Evolutionary conservation across 495 filamentous ascomycete species (phyloP), one percentile per base, ranked within the genome.

Genomic region (Rhypophila decipiens): DNA sequence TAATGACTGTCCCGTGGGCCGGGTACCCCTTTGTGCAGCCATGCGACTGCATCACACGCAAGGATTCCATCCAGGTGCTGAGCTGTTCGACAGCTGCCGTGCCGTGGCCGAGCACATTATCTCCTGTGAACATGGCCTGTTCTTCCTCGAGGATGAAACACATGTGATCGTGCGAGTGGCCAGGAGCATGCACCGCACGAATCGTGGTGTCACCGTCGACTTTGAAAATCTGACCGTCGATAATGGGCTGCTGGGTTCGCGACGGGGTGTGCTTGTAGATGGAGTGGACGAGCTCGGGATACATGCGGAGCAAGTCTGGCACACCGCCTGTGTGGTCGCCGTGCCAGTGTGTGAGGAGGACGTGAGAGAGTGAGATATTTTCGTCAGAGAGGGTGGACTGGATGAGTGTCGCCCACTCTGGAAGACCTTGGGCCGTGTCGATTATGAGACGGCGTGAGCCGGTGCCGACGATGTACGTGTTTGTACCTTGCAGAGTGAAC

Each of bases 31-130:
- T 69, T 1, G 78, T 79, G 5, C 48, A 51, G 46, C 82, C 78
- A 21, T 73, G 65, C 20, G 65, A 55, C 43, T 69, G 64, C 85
- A 94, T 89, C 23, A 65, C 64, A 42, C 78, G 62, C 12, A 95
- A 65, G 37, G 76, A 83, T n/a, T 53, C 50, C 49, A 93, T 69
- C 58, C 93, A 95, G 0, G 65, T 66, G 2, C 64, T 59, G 1
- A 91, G 70, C 46, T 90, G 79, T 64, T 89, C 83, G 57, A 90
- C 90, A 2, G 90, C 87, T 9, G 84, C 78, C 1, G 86, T 90
- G 1, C 88, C 88, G 49, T 93, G 86, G 2, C 88, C 88, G 3
- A 95, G 74, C 15, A 95, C 83, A 57, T 88, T 93, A 55, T 95
- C 88, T 24, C 85, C 88, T 0, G 88, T 90, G 60, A 95, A 90